Percentiles rank a stretch among this genome's conserved stretches.
Conservation (phyloP, 371 early-diverging fungal species). For the Mortierella sp. region DNA sequence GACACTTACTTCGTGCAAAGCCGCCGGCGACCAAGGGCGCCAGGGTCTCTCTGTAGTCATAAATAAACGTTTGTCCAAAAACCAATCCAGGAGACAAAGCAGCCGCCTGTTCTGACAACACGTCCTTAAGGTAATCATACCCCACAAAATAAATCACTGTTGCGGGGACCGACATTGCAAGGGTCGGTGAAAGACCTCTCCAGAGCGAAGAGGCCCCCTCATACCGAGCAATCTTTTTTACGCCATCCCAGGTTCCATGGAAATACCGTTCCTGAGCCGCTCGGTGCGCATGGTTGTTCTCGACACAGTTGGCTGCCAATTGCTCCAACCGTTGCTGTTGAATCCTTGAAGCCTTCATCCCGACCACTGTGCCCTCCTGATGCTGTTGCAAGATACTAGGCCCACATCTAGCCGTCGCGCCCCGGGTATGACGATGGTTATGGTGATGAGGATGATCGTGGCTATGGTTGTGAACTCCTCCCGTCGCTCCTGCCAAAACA, state of each 20-base stretch:
- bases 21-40: conserved; percentile 89
- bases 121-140: conserved; percentile 87
- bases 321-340: conserved; percentile 51
- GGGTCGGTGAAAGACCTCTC: conserved; percentile 90
- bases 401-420: conserved; percentile 36
- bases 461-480: conserved; percentile 2
- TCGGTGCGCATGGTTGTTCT: conserved; percentile 37
- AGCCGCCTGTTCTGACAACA: conserved; percentile 50
- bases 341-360: conserved; percentile 37
- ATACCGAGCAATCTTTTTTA: conserved; percentile 81
- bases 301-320: conserved; percentile 52
- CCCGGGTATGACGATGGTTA: conserved; percentile 29
- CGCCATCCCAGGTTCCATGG: conserved; percentile 73
- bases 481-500: conserved; percentile 21
- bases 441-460: conserved; percentile 23
- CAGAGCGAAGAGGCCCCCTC: conserved; percentile 89
- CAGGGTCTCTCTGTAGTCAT: conserved; percentile 32
- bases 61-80: conserved; percentile 50
- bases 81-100: conserved; percentile 17
- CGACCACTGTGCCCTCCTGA: conserved; percentile 51
- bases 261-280: conserved; percentile 51
- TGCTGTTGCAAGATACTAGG: conserved; percentile 51
- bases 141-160: conserved; percentile 96
- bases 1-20: conserved; percentile 78
- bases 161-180: conserved; percentile 92